Conservation (phyloP, 768 basidiomycete genomes). For the Strobilomyces confusus region DNA sequence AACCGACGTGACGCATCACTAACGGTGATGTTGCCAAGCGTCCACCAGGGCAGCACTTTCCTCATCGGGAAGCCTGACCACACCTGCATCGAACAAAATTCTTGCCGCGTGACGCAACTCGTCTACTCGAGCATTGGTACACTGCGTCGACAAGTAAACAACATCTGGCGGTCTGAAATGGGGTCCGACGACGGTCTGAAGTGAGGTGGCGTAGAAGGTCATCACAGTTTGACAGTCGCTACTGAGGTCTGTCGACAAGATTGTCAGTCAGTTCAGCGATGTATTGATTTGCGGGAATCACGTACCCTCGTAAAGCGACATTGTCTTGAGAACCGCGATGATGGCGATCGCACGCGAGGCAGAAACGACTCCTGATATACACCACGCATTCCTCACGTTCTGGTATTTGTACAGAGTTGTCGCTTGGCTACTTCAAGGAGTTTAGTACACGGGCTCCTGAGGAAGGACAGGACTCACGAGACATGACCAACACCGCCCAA, state of each 20-base stretch:
- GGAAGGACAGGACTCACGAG: constrained; percentile 37
- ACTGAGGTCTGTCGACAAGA: constrained; percentile 50
- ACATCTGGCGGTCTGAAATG: constrained; percentile 67
- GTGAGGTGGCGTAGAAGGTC: constrained; percentile 74
- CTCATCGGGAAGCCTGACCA: constrained; percentile 64
- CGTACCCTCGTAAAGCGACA: constrained; percentile 71
- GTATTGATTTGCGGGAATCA: not conserved
- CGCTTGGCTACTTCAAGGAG: constrained; percentile 22
- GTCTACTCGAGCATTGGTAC: constrained; percentile 34
- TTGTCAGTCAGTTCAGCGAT: not conserved
- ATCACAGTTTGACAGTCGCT: constrained; percentile 70
- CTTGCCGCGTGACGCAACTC: constrained; percentile 78
- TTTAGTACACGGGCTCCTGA: not conserved
- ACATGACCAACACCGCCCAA: constrained; percentile 42
- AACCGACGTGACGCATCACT: constrained; percentile 13
- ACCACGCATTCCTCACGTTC: constrained; percentile 54
- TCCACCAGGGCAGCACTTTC: constrained; percentile 58
- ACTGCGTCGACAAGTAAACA: constrained; percentile 49
- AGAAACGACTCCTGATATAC: constrained; percentile 65
- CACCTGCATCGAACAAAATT: constrained; percentile 71
- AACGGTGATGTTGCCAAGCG: constrained; percentile 62
- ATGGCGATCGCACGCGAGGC: constrained; percentile 69
- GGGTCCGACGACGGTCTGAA: constrained; percentile 57
- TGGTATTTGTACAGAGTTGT: constrained; percentile 40
- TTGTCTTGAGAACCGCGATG: constrained; percentile 60